A percentile compares a stretch with the other conserved stretches of the same genome.
Conservation (phyloP, 768 basidiomycete genomes). For the Kwoniella europaea region DNA sequence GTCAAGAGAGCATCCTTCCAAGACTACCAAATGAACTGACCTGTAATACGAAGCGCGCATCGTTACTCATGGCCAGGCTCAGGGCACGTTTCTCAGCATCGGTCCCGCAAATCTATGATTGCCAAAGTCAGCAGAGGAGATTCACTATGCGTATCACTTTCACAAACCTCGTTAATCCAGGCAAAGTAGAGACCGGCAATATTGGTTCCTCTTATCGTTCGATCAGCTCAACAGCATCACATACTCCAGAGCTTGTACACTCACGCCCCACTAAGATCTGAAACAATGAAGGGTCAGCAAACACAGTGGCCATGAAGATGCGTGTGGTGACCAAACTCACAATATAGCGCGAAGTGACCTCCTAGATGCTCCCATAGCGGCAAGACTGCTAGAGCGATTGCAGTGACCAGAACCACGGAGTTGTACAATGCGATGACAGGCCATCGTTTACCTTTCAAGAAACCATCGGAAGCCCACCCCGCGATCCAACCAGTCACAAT, state of each 20-base stretch:
- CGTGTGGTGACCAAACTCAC: not conserved
- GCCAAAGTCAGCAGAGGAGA: too few relatives aligned
- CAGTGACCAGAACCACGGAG: not conserved
- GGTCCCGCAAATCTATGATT: not conserved
- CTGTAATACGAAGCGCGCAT: not conserved
- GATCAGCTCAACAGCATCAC: not conserved
- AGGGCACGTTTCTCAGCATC: slow-evolving; percentile 2
- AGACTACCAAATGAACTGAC: not conserved
- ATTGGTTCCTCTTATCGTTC: not conserved
- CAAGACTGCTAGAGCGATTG: not conserved
- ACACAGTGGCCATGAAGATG: not conserved
- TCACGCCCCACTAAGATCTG: slow-evolving; percentile 5
- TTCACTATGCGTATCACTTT: not conserved
- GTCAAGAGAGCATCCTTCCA: not conserved
- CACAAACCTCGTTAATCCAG: slow-evolving; percentile 5
- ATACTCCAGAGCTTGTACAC: not conserved
- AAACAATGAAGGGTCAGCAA: not conserved
- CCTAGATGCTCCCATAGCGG: not conserved
- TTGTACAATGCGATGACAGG: not conserved
- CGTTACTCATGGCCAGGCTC: slow-evolving; percentile 6
- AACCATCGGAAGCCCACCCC: not conserved
- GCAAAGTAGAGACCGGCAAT: slow-evolving; percentile 5
- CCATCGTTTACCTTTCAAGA: not conserved
- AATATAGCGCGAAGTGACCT: slow-evolving; percentile 5
- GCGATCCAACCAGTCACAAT: not conserved